phyloP scores from a whole-genome alignment of 352 stramenopile species.

The Globisporangium acanthophoron region DNA sequence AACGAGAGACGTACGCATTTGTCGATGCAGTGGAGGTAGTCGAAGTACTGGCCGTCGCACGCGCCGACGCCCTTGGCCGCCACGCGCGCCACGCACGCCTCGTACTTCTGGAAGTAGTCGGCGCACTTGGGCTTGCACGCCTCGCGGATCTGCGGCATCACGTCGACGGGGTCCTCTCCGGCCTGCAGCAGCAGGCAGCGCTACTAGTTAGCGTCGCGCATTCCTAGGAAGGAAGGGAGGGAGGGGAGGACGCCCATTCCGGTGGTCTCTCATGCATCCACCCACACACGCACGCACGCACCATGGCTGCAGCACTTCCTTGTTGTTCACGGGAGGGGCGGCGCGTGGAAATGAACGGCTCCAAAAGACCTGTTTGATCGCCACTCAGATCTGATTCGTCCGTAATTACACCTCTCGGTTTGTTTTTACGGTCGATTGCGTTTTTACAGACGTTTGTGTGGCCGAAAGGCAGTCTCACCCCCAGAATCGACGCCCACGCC shows the following conservation, averaged over 20 bases:
- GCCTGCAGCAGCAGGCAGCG: not conserved
- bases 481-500: not conserved
- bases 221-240: not conserved
- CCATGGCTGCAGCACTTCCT: conserved; percentile 13
- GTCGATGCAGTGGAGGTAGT: conserved; percentile 94
- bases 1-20: conserved; percentile 79
- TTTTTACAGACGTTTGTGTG: conserved; percentile 5
- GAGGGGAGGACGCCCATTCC: not conserved
- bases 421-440: too few relatives aligned
- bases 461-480: not conserved
- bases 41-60: conserved; percentile 95
- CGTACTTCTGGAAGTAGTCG: conserved; percentile 84
- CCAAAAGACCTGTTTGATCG: too few relatives aligned
- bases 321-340: too few relatives aligned
- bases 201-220: too few relatives aligned
- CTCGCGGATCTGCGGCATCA: conserved; percentile 91
- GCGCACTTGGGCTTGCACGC: conserved; percentile 90
- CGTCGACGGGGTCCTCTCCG: conserved; percentile 90
- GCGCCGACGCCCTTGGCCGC: conserved; percentile 87
- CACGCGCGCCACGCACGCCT: conserved; percentile 90
- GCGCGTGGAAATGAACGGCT: not conserved
- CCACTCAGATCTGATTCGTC: too few relatives aligned
- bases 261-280: conserved; percentile 4
- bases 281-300: conserved; percentile 3
- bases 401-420: not conserved